Conservation (phyloP, 2,329 filamentous ascomycete species). For the Blastomyces emzantsi region DNA sequence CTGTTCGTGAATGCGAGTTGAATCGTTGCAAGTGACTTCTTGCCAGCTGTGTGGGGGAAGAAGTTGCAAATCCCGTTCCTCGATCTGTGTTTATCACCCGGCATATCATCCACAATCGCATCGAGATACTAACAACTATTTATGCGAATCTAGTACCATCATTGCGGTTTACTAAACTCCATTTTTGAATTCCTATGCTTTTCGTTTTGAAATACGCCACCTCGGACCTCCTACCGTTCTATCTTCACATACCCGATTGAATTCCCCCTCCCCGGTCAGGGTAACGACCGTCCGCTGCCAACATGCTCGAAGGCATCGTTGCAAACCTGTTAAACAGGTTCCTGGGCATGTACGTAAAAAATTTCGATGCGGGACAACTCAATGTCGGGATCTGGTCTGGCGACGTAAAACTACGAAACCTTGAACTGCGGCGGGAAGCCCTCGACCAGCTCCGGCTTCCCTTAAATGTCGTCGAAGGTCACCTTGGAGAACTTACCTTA, state of each 20-base stretch:
- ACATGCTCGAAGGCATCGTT: constrained; percentile 94
- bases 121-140: not conserved
- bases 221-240: not conserved
- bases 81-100: not conserved
- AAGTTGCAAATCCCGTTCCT: not conserved
- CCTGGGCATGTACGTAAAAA: constrained; percentile 99
- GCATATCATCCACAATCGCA: not conserved
- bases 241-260: constrained; percentile 11
- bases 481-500: constrained; percentile 83
- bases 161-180: constrained; percentile 7
- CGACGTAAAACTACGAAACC: constrained; percentile 87
- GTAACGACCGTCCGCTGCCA: constrained; percentile 56
- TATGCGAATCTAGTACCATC: not conserved
- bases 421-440: constrained; percentile 87
- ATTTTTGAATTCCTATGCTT: constrained; percentile 6
- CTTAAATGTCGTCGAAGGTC: constrained; percentile 92
- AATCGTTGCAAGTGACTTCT: not conserved
- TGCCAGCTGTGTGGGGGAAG: not conserved
- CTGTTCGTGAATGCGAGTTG: not conserved
- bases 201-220: not conserved
- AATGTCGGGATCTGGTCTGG: constrained; percentile 99
- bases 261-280: constrained; percentile 51
- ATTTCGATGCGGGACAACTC: constrained; percentile 95
- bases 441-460: constrained; percentile 95
- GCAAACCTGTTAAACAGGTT: constrained; percentile 98